Conservation (phyloP, 371 early-diverging fungal genomes). For the Fennellomyces sp. region DNA sequence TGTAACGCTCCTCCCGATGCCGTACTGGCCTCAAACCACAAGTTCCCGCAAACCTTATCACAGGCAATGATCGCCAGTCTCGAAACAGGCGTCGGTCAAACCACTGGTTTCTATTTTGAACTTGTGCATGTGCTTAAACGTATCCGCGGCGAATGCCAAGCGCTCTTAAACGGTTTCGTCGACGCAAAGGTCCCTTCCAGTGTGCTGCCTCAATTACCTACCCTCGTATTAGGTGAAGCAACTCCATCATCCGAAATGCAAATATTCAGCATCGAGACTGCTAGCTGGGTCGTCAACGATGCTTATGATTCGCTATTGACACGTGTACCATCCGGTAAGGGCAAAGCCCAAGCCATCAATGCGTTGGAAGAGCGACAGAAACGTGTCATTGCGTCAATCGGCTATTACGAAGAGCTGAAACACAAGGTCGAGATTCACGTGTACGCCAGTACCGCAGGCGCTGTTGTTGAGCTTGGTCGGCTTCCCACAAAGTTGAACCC, state of each 20-base stretch:
- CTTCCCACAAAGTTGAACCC: slow-evolving; percentile 87
- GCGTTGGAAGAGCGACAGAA: slow-evolving; percentile 62
- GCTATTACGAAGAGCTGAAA: slow-evolving; percentile 66
- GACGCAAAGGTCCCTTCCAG: slow-evolving; percentile 55
- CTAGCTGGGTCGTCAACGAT: slow-evolving; percentile 54
- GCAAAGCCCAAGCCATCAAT: slow-evolving; percentile 36
- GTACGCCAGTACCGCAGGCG: slow-evolving; percentile 80
- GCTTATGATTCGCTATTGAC: slow-evolving; percentile 49
- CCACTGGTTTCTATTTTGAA: slow-evolving; percentile 64
- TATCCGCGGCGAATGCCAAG: slow-evolving; percentile 79
- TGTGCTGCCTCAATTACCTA: slow-evolving; percentile 63
- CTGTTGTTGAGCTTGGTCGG: slow-evolving; percentile 77
- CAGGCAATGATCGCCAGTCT: slow-evolving; percentile 57
- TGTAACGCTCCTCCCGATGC: slow-evolving; percentile 50
- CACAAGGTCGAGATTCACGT: slow-evolving; percentile 74
- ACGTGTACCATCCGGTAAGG: slow-evolving; percentile 44
- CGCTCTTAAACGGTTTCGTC: slow-evolving; percentile 63
- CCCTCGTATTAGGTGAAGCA: slow-evolving; percentile 52
- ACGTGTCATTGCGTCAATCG: slow-evolving; percentile 68
- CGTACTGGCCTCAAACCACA: slow-evolving; percentile 37
- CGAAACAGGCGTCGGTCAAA: slow-evolving; percentile 40
- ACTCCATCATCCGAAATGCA: slow-evolving; percentile 47
- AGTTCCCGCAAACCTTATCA: slow-evolving; percentile 57
- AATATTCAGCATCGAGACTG: slow-evolving; percentile 68
- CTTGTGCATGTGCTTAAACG: slow-evolving; percentile 68